Percentiles rank a stretch among this genome's conserved stretches.
phyloP scores from a whole-genome alignment of 2,329 filamentous ascomycete species.

The Helminthosporium solani region DNA sequence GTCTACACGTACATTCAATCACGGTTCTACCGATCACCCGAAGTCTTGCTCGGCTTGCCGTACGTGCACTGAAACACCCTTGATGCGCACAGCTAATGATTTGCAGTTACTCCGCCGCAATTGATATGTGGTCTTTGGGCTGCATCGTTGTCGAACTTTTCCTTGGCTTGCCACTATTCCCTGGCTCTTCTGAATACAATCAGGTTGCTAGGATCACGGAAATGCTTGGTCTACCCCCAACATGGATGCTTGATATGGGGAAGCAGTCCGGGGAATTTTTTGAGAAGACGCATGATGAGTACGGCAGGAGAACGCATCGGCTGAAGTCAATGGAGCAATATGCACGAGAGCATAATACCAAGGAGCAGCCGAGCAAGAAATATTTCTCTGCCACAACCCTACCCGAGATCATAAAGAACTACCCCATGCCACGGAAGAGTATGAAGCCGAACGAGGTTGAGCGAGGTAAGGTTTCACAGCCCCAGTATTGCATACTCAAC shows the following conservation, averaged over 20 bases:
- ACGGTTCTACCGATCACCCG: constrained; percentile 93
- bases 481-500: constrained; percentile 1
- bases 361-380: constrained; percentile 99
- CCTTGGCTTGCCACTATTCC: constrained; percentile 89
- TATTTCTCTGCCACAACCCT: constrained; percentile 95
- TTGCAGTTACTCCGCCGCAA: constrained; percentile 85
- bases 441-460: constrained; percentile 98
- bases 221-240: constrained; percentile 94
- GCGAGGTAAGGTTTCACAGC: constrained; percentile 65
- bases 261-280: constrained; percentile 98
- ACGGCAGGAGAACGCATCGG: constrained; percentile 83
- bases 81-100: background rate
- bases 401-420: constrained; percentile 95
- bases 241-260: constrained; percentile 99
- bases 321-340: constrained; percentile 98
- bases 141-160: constrained; percentile 99
- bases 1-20: constrained; percentile 99
- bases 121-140: constrained; percentile 99
- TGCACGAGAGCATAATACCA: constrained; percentile 89
- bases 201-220: constrained; percentile 96
- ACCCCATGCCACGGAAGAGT: constrained; percentile 97
- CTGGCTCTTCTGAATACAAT: constrained; percentile 97
- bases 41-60: constrained; percentile 90
- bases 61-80: constrained; percentile 37
- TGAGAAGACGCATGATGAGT: constrained; percentile 89